These are phyloP conservation scores for Sphagnum tenellum DNA, from an alignment of 225 moss, liverwort and hornwort species.

Conservation along the genomic window DNA sequence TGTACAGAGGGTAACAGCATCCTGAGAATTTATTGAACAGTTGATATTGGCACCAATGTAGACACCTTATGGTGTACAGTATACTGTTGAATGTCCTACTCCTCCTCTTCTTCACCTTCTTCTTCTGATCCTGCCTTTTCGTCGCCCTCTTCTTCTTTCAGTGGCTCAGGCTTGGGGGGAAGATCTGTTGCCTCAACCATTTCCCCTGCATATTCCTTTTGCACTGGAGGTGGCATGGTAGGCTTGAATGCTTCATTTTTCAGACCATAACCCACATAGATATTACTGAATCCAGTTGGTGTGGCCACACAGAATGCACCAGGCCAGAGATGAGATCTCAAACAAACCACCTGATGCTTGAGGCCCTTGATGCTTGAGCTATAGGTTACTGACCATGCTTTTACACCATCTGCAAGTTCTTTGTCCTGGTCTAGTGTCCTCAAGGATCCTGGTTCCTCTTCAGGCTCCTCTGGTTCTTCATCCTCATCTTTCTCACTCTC, in stretches of 20 bases:
- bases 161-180: constrained; percentile 48
- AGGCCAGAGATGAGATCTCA: constrained; percentile 74
- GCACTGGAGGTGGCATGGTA: constrained; percentile 58
- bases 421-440: constrained; percentile 53
- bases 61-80: too few relatives aligned
- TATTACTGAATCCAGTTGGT: constrained; percentile 61
- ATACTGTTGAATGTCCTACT: not conserved
- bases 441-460: constrained; percentile 33
- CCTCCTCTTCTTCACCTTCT: constrained; percentile 36
- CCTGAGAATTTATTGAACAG: too few relatives aligned
- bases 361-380: constrained; percentile 71
- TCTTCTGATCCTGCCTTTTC: constrained; percentile 22
- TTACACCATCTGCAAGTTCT: constrained; percentile 44
- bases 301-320: constrained; percentile 67
- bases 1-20: too few relatives aligned
- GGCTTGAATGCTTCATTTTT: constrained; percentile 61
- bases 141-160: constrained; percentile 22
- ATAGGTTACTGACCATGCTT: constrained; percentile 66
- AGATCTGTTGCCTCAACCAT: constrained; percentile 70
- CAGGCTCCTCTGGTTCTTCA: constrained; percentile 23
- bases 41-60: too few relatives aligned
- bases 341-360: constrained; percentile 72
- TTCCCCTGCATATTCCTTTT: constrained; percentile 47
- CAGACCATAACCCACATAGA: constrained; percentile 77
- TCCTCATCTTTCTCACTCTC: constrained; percentile 26